Evolutionary conservation across 495 filamentous ascomycete genomes (phyloP).

Genomic region (Monascus purpureus): DNA sequence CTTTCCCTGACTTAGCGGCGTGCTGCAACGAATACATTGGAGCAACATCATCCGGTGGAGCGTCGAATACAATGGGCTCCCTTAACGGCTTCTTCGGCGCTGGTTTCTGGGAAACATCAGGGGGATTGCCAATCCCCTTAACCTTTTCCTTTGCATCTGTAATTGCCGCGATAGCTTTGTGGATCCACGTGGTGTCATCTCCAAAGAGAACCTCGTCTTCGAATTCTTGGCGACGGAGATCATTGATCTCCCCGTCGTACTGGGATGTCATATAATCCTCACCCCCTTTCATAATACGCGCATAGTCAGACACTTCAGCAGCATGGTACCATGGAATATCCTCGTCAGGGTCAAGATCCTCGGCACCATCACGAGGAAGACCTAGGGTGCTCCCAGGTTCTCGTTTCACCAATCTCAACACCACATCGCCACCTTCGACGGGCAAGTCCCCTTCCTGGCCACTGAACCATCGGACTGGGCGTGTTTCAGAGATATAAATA

Average conservation of each 20-base stretch:
- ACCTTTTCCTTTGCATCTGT: conserved; percentile 58
- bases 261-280: conserved; percentile 75
- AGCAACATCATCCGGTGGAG: conserved; percentile 29
- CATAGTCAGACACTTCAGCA: conserved; percentile 88
- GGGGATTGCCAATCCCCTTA: conserved; percentile 57
- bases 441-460: conserved; percentile 75
- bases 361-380: conserved; percentile 69
- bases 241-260: conserved; percentile 61
- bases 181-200: conserved; percentile 83
- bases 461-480: conserved; percentile 79
- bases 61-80: conserved; percentile 34
- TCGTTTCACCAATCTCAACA: conserved; percentile 71
- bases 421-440: conserved; percentile 74
- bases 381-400: conserved; percentile 70
- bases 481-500: conserved; percentile 76
- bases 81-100: conserved; percentile 28
- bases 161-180: conserved; percentile 62
- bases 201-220: conserved; percentile 91
- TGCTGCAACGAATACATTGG: conserved; percentile 41
- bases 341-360: conserved; percentile 48
- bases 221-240: conserved; percentile 58
- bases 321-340: conserved; percentile 90
- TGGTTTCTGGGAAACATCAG: conserved; percentile 38
- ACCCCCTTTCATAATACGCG: conserved; percentile 87
- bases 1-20: conserved; percentile 28